phyloP scores from a whole-genome alignment of 371 early-diverging fungal species.

The Mortierella sp. region DNA sequence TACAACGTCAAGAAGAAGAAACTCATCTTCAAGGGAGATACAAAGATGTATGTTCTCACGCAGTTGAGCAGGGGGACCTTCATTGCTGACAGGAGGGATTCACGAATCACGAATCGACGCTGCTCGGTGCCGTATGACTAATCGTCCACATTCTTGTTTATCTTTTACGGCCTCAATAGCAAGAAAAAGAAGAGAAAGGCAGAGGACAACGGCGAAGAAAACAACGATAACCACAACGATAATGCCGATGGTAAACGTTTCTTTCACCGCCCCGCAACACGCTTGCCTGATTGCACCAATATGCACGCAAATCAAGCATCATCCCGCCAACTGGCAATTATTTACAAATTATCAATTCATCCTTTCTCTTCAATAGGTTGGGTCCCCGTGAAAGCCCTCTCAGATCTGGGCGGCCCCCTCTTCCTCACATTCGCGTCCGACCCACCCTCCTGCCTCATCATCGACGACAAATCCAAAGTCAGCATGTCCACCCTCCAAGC shows the following conservation, averaged over 20 bases:
- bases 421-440: conserved; percentile 77
- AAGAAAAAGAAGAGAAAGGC: conserved; percentile 74
- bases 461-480: conserved; percentile 68
- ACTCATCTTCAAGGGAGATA: conserved; percentile 73
- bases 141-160: neutral
- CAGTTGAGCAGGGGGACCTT: neutral
- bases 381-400: conserved; percentile 72
- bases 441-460: conserved; percentile 71
- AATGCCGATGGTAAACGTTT: conserved; percentile 60
- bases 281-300: too few species aligned
- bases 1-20: conserved; percentile 61
- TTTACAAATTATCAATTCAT: neutral
- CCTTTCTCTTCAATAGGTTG: conserved; percentile 62
- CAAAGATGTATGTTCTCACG: conserved; percentile 10
- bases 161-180: conserved; percentile 32
- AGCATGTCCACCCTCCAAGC: conserved; percentile 63
- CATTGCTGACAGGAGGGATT: neutral
- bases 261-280: too few species aligned
- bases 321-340: too few species aligned
- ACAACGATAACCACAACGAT: conserved; percentile 29
- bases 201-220: conserved; percentile 57
- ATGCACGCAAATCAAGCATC: neutral
- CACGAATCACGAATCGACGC: neutral
- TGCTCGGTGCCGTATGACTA: neutral
- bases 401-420: conserved; percentile 81